These are phyloP conservation scores for Trichoderma asperellum DNA, from an alignment of 2,329 filamentous ascomycete genomes.

Conservation along the genomic window DNA sequence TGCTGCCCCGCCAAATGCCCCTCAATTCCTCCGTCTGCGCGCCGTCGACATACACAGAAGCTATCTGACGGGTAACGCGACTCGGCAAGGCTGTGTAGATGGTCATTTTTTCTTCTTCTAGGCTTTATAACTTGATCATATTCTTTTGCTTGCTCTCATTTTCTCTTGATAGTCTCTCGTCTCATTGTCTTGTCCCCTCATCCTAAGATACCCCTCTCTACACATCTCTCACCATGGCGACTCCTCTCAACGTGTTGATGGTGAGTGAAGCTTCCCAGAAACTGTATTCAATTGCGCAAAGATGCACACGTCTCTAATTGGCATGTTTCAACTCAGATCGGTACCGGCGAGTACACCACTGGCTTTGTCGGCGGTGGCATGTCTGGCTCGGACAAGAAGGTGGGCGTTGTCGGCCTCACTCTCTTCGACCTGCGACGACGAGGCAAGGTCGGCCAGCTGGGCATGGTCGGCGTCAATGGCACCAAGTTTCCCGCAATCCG, in stretches of 20 bases:
- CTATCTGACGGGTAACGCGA: not conserved
- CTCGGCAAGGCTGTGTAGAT: conserved; percentile 17
- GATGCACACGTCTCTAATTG: not conserved
- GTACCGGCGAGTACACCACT: conserved; percentile 95
- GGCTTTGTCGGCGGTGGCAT: conserved; percentile 85
- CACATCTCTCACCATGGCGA: conserved; percentile 50
- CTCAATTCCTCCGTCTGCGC: conserved; percentile 45
- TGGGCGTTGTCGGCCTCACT: conserved; percentile 88
- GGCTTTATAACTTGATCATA: not conserved
- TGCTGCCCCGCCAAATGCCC: conserved; percentile 37
- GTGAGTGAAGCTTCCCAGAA: conserved; percentile 45
- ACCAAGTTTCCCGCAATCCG: conserved; percentile 90
- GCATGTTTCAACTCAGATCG: conserved; percentile 57
- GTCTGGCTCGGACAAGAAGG: conserved; percentile 92
- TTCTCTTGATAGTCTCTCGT: not conserved
- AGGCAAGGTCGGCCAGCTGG: conserved; percentile 83
- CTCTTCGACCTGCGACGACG: conserved; percentile 86
- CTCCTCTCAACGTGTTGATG: conserved; percentile 70
- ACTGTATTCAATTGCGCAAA: not conserved
- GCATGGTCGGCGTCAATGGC: conserved; percentile 89
- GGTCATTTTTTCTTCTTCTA: not conserved
- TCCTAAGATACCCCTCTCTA: not conserved
- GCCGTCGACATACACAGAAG: not conserved
- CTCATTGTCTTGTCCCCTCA: not conserved
- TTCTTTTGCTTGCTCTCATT: not conserved